Evolutionary conservation across 2,329 filamentous ascomycete genomes (phyloP), one percentile per base, ranked within the genome.

Genomic region (Phoma sp.): DNA sequence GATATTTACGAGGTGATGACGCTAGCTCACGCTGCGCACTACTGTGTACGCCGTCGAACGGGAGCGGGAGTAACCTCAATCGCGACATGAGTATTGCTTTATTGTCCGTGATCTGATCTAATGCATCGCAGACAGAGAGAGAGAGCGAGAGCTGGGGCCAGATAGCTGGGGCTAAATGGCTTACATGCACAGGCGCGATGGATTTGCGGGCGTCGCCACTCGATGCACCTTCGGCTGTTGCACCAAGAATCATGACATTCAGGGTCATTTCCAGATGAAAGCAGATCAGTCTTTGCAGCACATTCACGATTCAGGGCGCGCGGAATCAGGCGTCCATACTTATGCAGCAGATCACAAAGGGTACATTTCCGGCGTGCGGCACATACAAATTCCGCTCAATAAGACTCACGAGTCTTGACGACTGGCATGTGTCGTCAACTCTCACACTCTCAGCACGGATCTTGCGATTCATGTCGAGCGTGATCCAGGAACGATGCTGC

Each of bases 51-150:
- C 64, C 66, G 61, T 69, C 61, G 57, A 65, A 58, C 64, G 67
- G 69, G 67, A 66, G 59, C 69, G 66, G 67, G 67, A 65, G 57
- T 36, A 55, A 61, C 42, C 56, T 65, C 58, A 57, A 64, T 66
- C 61, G 59, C 56, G 58, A 45, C 52, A 57, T 48, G 59, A 57
- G 52, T 56, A 62, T 37, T 14, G 36, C 22, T 42, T 41, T 33
- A 37, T 22, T 13, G 39, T 40, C 22, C 36, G 23, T 29, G 8
- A 36, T 25, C 27, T 29, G n/a, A 22, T n/a, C 7, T 18, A 8
- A 18, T 10, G 14, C n/a, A 22, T 30, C 4, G n/a, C 9, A 27
- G n/a, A 7, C 8, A 24, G 32, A 23, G n/a, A 7, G 13, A 24
- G 32, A 23, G 23, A n/a, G 10, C n/a, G 25, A 35, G n/a, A 35